A percentile compares a stretch with the other conserved stretches of the same genome.
Conservation (phyloP, 352 stramenopile genomes). For the Elongisporangium anandrum region DNA sequence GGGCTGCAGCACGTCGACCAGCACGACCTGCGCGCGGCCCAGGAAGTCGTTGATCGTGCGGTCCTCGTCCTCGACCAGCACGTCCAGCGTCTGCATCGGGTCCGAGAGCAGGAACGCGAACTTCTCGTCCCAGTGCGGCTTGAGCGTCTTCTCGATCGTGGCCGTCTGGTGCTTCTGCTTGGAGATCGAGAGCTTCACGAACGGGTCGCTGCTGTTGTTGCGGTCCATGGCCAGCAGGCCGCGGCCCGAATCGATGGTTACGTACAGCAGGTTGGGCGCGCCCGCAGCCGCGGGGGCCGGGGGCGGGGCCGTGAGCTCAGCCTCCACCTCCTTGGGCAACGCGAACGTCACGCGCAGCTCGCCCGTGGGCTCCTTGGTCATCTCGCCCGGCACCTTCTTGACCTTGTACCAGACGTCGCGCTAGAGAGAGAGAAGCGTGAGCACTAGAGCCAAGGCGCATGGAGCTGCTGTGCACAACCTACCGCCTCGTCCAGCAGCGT, state of each 20-base stretch:
- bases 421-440: slow-evolving; percentile 3
- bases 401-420: slow-evolving; percentile 47
- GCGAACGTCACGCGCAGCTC: slow-evolving; percentile 49
- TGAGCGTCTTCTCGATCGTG: slow-evolving; percentile 67
- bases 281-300: slow-evolving; percentile 2
- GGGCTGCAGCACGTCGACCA: slow-evolving; percentile 37
- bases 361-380: slow-evolving; percentile 50
- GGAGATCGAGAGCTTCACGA: slow-evolving; percentile 74
- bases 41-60: slow-evolving; percentile 72
- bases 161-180: slow-evolving; percentile 68
- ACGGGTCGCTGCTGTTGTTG: slow-evolving; percentile 77
- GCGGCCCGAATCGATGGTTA: slow-evolving; percentile 67
- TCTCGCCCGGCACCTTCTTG: slow-evolving; percentile 30
- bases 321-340: slow-evolving; percentile 1
- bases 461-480: not conserved
- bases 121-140: slow-evolving; percentile 72
- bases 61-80: slow-evolving; percentile 66
- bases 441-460: slow-evolving; percentile 1
- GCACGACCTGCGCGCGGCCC: slow-evolving; percentile 44
- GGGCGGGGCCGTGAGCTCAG: not conserved
- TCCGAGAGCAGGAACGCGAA: slow-evolving; percentile 56
- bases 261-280: slow-evolving; percentile 56
- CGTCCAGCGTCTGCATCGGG: slow-evolving; percentile 35
- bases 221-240: slow-evolving; percentile 81
- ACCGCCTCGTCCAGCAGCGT: slow-evolving; percentile 16